Evolutionary conservation across 768 basidiomycete genomes (phyloP).

Genomic region (Exsudoporus frostii): DNA sequence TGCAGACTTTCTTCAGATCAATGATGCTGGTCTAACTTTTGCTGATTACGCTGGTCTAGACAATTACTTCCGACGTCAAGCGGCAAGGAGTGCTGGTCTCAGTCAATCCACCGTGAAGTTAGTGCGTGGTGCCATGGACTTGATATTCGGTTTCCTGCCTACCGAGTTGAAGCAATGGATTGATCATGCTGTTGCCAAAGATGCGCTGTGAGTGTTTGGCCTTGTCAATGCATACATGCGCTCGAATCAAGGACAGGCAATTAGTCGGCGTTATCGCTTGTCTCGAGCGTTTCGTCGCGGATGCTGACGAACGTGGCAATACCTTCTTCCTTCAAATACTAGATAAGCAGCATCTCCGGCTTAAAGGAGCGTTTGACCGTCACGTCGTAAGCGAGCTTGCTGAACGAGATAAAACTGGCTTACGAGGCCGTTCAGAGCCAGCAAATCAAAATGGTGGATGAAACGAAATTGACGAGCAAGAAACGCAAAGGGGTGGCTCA

Average conservation of each 20-base stretch:
- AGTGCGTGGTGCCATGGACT: constrained; percentile 84
- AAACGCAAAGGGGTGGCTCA: constrained; percentile 90
- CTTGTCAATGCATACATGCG: not conserved
- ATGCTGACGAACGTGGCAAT: constrained; percentile 78
- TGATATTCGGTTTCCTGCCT: constrained; percentile 92
- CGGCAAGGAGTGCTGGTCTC: constrained; percentile 67
- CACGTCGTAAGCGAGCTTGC: constrained; percentile 52
- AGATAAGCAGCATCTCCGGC: constrained; percentile 77
- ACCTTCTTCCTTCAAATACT: constrained; percentile 69
- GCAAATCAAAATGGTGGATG: constrained; percentile 84
- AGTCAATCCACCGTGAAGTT: constrained; percentile 72
- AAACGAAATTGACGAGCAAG: constrained; percentile 87
- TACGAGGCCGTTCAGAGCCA: constrained; percentile 52
- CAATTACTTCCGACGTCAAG: constrained; percentile 91
- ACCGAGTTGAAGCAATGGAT: constrained; percentile 82
- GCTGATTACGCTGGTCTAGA: constrained; percentile 95
- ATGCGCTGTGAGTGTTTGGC: constrained; percentile 55
- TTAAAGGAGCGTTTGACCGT: constrained; percentile 74
- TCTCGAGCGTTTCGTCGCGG: constrained; percentile 71
- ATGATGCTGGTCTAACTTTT: constrained; percentile 84
- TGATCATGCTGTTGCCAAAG: constrained; percentile 71
- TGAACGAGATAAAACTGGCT: not conserved
- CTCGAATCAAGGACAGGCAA: constrained; percentile 51
- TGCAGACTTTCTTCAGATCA: constrained; percentile 88
- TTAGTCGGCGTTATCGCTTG: constrained; percentile 78